phyloP scores from a whole-genome alignment of 306 rosid species.

The Lablab purpureus region DNA sequence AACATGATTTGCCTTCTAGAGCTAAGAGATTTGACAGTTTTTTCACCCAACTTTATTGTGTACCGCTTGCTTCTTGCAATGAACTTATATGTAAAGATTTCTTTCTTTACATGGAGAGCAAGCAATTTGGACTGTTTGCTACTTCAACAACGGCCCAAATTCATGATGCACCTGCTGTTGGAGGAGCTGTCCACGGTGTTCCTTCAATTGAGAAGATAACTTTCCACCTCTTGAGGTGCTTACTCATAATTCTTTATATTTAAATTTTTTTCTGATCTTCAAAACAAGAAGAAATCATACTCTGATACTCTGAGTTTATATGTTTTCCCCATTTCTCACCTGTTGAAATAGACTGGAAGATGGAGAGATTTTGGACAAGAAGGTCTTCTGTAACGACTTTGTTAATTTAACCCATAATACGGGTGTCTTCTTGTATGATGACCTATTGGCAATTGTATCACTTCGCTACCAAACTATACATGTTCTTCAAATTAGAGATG shows the following conservation, averaged over 20 bases:
- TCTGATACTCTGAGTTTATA: constrained; percentile 16
- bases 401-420: constrained; percentile 82
- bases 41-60: constrained; percentile 77
- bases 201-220: constrained; percentile 92
- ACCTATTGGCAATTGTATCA: constrained; percentile 92
- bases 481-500: constrained; percentile 90
- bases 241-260: constrained; percentile 30
- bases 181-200: constrained; percentile 90
- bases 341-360: constrained; percentile 77
- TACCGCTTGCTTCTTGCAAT: constrained; percentile 81
- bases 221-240: constrained; percentile 84
- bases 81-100: constrained; percentile 93
- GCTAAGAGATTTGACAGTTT: constrained; percentile 88
- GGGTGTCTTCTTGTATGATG: constrained; percentile 98
- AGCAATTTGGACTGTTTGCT: constrained; percentile 84
- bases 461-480: constrained; percentile 91
- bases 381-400: constrained; percentile 82
- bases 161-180: constrained; percentile 72
- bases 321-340: neutral
- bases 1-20: constrained; percentile 74
- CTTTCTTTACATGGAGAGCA: constrained; percentile 87
- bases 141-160: constrained; percentile 86
- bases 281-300: neutral
- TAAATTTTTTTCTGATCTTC: neutral
- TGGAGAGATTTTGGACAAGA: constrained; percentile 84